Conservation (phyloP, 176 grass and related monocot species). For the Musa troglodytarum region DNA sequence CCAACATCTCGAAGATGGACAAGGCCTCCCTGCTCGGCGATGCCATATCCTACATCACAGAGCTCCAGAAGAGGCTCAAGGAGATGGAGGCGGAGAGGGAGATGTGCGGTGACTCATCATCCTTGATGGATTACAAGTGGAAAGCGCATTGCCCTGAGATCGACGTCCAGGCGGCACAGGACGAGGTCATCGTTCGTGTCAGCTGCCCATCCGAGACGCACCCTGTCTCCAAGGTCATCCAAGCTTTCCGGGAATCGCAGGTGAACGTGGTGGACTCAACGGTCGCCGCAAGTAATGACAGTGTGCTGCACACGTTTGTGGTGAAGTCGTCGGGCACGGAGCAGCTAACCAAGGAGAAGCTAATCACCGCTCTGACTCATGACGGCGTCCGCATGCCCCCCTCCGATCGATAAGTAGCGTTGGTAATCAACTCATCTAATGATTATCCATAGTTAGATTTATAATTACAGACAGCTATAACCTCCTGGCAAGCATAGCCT, state of each 20-base stretch:
- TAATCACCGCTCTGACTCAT: conserved; percentile 46
- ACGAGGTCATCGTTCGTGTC: conserved; percentile 73
- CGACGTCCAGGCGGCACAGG: conserved; percentile 45
- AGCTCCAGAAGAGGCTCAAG: too few species aligned
- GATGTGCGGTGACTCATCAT: neutral
- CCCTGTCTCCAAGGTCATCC: conserved; percentile 10
- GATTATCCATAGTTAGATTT: too few species aligned
- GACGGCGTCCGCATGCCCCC: neutral
- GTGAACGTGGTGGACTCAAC: conserved; percentile 11
- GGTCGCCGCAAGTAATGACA: neutral
- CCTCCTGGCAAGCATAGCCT: too few species aligned
- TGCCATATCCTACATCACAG: too few species aligned
- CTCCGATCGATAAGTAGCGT: too few species aligned
- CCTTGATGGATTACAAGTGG: neutral
- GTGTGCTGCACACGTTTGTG: conserved; percentile 17
- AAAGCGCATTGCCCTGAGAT: conserved; percentile 23
- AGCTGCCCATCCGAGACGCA: conserved; percentile 55
- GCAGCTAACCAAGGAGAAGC: conserved; percentile 41
- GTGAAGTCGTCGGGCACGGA: conserved; percentile 46
- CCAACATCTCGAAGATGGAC: too few species aligned
- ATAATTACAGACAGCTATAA: too few species aligned
- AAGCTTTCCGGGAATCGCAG: neutral
- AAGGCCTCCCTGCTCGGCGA: too few species aligned
- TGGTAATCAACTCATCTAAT: too few species aligned
- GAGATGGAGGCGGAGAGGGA: too few species aligned